phyloP scores from a whole-genome alignment of 176 grass and related monocot species.

The Phyllostachys edulis region DNA sequence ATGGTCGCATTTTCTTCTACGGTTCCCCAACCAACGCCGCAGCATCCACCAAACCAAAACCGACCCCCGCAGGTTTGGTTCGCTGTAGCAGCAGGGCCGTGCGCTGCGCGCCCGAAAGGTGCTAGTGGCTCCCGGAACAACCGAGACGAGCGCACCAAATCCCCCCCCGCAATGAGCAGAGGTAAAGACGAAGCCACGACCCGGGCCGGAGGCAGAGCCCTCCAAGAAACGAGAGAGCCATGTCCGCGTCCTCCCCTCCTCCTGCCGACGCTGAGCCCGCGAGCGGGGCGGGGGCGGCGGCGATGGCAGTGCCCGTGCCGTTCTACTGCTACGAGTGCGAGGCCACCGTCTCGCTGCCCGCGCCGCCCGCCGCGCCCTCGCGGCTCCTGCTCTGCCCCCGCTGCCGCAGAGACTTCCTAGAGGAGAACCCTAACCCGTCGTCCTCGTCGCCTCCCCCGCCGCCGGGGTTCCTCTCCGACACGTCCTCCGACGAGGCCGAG shows the following conservation, averaged over 20 bases:
- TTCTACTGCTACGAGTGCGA: conserved; percentile 64
- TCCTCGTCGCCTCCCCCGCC: conserved; percentile 23
- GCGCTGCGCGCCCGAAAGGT: background rate
- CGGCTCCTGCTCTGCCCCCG: conserved; percentile 48
- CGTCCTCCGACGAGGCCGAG: conserved; percentile 30
- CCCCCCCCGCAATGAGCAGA: background rate
- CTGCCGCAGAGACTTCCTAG: conserved; percentile 56
- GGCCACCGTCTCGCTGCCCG: conserved; percentile 33
- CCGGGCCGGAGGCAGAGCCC: conserved; percentile 33
- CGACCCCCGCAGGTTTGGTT: background rate
- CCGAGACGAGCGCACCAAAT: conserved; percentile 1
- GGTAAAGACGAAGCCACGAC: conserved; percentile 8
- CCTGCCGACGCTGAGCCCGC: conserved; percentile 1
- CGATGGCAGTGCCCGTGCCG: background rate
- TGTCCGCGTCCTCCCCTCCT: conserved; percentile 49
- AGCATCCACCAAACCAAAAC: background rate
- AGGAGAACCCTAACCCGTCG: conserved; percentile 32
- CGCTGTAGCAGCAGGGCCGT: background rate
- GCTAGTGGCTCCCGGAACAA: background rate
- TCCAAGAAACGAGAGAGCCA: conserved; percentile 11
- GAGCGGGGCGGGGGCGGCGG: background rate
- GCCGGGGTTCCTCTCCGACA: conserved; percentile 32
- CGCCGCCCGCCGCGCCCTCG: background rate
- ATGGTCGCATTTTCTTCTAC: too few species aligned
- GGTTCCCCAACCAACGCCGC: too few species aligned